Evolutionary conservation across 148 eudicot species (phyloP).

Genomic region (Salicornia ramosissima): DNA sequence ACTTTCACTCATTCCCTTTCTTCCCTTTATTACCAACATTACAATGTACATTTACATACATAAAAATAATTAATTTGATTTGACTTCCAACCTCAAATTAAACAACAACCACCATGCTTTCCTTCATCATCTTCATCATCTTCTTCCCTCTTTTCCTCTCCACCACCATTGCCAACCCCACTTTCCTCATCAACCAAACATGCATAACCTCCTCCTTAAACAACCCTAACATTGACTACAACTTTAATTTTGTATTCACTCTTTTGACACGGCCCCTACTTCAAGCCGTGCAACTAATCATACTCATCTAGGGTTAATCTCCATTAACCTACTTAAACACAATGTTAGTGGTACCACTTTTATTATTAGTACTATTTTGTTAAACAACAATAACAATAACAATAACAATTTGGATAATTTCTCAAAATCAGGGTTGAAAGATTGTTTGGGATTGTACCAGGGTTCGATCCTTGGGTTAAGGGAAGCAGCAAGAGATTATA

Average conservation of each 20-base stretch:
- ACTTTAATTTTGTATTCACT: conserved; percentile 41
- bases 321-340: conserved; percentile 41
- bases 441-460: conserved; percentile 47
- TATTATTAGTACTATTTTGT: conserved; percentile 25
- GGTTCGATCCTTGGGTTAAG: conserved; percentile 34
- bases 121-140: not conserved
- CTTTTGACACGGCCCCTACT: conserved; percentile 36
- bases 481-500: conserved; percentile 38
- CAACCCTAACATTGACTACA: conserved; percentile 40
- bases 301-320: conserved; percentile 42
- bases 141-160: conserved; percentile 4
- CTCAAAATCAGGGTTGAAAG: conserved; percentile 31
- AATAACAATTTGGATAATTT: conserved; percentile 14
- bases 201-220: conserved; percentile 31
- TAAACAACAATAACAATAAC: conserved; percentile 28
- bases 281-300: conserved; percentile 35
- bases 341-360: conserved; percentile 43
- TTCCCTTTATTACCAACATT: too few relatives aligned
- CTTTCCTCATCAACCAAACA: conserved; percentile 33
- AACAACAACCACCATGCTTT: not conserved
- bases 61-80: too few relatives aligned
- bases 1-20: not conserved
- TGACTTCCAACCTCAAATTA: conserved; percentile 2
- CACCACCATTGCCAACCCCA: conserved; percentile 1
- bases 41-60: not conserved